Base-by-base conservation (phyloP, 208 protist species). In the Trypanosoma theileri region DNA sequence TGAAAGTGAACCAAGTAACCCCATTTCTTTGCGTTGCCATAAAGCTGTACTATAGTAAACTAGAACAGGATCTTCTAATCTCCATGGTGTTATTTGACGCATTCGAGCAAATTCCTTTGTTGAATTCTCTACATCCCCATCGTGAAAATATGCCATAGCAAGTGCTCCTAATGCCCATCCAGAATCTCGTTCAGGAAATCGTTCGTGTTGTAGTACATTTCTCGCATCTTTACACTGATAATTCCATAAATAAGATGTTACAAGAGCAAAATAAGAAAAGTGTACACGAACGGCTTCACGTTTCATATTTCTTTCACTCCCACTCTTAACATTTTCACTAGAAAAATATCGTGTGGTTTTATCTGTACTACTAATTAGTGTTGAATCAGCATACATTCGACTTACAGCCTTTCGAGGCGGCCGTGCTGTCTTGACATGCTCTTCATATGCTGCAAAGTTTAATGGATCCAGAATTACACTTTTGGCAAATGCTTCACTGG, bases 21-120 rank as follows among this genome's bases (percentile, higher is more conserved):
- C 65, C 42, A 92, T 88, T 40, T 80, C 82, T 65, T 87, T 92
- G 6, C 98, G 77, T 63, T 99, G 98, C 97, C 98, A 99, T 28
- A 99, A 69, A 4, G 97, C 88, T 3, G 97, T 99, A 65, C 95
- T 98, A 75, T 98, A 98, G 79, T 93, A 97, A 21, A 95, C 66
- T n/a, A 94, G 66, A 21, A 81, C 73, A 17, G 76, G 61, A 59
- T 81, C 76, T 6, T 69, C 69, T 21, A 92, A 66, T 21, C 79
- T 73, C 86, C 88, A 93, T 54, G 86, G 88, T 19, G 77, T 78
- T 14, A 54, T 55, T 11, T 67, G 70, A 13, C 89, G 59, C 21
- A 91, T 66, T 12, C 62, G 59, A 46, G 59, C 77, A 56, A 94
- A 94, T 35, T 76, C 73, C 11, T 75, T 77, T 12, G 76, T 75